These are phyloP conservation scores for Mycena vulgaris DNA, from an alignment of 768 basidiomycete species.

Conservation along the genomic window DNA sequence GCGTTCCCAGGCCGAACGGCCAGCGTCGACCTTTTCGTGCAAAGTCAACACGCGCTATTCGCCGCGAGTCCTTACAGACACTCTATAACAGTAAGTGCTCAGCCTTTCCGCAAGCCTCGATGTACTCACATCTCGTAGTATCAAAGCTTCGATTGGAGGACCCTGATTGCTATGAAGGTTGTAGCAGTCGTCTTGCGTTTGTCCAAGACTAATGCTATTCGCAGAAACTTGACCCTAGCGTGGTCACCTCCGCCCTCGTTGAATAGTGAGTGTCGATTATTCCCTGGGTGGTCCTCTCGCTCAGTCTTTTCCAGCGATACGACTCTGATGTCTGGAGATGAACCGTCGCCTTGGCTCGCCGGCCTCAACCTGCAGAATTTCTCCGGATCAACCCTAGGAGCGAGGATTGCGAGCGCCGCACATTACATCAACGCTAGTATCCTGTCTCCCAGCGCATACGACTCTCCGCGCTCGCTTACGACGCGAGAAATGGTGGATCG, in stretches of 20 bases:
- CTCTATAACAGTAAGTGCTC: constrained; percentile 74
- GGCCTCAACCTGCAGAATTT: constrained; percentile 77
- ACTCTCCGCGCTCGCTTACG: constrained; percentile 62
- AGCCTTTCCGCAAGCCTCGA: not conserved
- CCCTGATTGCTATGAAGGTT: constrained; percentile 81
- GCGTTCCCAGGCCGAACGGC: constrained; percentile 66
- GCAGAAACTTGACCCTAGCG: constrained; percentile 68
- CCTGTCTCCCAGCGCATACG: constrained; percentile 75
- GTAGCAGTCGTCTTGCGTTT: constrained; percentile 36
- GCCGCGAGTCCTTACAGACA: constrained; percentile 70
- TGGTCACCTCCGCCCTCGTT: constrained; percentile 76
- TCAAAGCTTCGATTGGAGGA: constrained; percentile 89
- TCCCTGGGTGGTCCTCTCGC: not conserved
- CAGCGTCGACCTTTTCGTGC: constrained; percentile 73
- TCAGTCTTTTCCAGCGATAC: constrained; percentile 52
- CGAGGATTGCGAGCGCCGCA: constrained; percentile 79
- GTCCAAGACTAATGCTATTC: not conserved
- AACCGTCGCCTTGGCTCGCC: constrained; percentile 76
- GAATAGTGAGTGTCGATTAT: constrained; percentile 63
- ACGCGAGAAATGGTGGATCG: constrained; percentile 78
- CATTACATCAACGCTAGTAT: constrained; percentile 74
- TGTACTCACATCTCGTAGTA: constrained; percentile 58
- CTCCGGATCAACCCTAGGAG: constrained; percentile 70
- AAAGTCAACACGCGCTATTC: constrained; percentile 73
- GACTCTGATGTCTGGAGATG: constrained; percentile 57